Evolutionary conservation across 2,329 filamentous ascomycete genomes (phyloP), one percentile per base, ranked within the genome.

Genomic region (Ceratocystiopsis sp.): DNA sequence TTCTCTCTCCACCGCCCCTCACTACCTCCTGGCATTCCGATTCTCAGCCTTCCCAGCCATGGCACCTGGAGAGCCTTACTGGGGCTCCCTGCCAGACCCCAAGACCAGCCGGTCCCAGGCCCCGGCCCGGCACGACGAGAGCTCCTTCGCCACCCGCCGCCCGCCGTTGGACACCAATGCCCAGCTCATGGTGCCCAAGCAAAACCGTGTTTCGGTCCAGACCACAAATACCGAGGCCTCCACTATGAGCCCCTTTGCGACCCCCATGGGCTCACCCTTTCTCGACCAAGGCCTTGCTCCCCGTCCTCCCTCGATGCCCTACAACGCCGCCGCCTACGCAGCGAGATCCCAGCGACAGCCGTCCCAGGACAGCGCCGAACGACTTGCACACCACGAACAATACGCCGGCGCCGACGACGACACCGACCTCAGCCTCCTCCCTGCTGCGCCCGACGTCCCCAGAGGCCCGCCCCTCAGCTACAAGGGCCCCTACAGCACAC

Each of bases 391-490:
- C 48, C 61, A 29, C 10, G 25, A 29, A 8, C 25, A 4, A 29
- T 29, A 29, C 10, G 25, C 25, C 42, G 46, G 52, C 50, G 16
- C 32, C 25, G 42, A 38, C 5, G 16, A 36, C 29, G 35, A 21
- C 3, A 34, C 41, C 35, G 32, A 42, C 18, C 29, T 33, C 7
- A 32, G 34, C 40, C 54, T 61, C 7, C 64, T 60, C 12, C 68
- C 73, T 16, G 62, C 65, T 41, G 74, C 71, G 33, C 73, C 78
- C 49, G 78, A 82, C 50, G 71, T 68, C 25, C 73, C 78, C 43
- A 67, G 66, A 52, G 68, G 64, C 10, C 73, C 73, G 35, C 74
- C 78, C 5, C 53, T 67, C 34, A 75, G 70, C 54, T 77, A 74
- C 56, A 29, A 29, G 9, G 25, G 25, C 4, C 25, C 9, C 25